Conservation (phyloP, 2,329 filamentous ascomycete species). For the Alternaria solani region DNA sequence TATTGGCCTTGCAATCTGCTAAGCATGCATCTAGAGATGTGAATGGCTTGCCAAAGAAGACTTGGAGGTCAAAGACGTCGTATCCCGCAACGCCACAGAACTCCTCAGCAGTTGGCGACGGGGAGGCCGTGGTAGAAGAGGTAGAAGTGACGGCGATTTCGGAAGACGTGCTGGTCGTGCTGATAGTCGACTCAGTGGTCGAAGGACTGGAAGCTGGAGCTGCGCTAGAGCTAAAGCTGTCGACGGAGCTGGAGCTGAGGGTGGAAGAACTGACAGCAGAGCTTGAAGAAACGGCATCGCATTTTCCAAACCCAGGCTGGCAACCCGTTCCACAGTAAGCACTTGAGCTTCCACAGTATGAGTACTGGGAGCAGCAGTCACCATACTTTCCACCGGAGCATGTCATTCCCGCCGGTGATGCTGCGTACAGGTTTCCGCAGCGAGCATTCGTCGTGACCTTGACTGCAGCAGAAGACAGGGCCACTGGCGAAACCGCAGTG, state of each 20-base stretch:
- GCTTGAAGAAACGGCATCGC: not conserved
- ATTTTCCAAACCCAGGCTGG: not conserved
- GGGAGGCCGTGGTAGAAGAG: not conserved
- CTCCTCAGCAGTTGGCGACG: not conserved
- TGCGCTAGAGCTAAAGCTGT: not conserved
- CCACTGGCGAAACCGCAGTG: not conserved
- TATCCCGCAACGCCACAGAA: not conserved
- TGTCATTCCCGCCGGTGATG: conserved; percentile 1
- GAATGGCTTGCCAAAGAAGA: not conserved
- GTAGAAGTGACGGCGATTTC: not conserved
- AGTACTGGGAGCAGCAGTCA: conserved; percentile 13
- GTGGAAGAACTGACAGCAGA: not conserved
- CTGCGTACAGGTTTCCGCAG: conserved; percentile 9
- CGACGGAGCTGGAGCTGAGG: not conserved
- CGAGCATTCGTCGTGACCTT: conserved; percentile 10
- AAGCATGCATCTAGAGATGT: not conserved
- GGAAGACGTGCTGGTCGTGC: not conserved
- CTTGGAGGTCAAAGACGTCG: not conserved
- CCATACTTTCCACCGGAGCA: conserved; percentile 5
- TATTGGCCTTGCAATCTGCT: not conserved
- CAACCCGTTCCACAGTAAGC: conserved; percentile 10
- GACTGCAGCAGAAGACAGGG: not conserved
- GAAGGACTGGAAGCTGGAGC: not conserved
- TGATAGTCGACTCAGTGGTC: not conserved
- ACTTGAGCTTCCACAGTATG: conserved; percentile 10